Percentiles rank a stretch among this genome's conserved stretches.
Conservation (phyloP, 2,329 filamentous ascomycete genomes). For the Trichoderma harzianum region DNA sequence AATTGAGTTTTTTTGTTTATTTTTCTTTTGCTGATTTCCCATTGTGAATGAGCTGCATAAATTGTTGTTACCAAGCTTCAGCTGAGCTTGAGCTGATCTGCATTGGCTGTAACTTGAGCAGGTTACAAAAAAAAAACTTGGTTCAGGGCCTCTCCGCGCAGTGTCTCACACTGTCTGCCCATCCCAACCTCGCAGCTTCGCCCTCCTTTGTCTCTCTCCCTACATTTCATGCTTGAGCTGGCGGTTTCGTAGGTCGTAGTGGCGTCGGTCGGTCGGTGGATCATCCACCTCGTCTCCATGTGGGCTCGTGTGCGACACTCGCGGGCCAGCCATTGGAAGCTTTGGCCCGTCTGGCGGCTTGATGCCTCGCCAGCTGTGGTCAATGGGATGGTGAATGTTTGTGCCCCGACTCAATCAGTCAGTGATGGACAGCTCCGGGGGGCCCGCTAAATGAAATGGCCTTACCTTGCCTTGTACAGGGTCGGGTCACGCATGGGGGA, state of each 20-base stretch:
- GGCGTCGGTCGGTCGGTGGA: conserved; percentile 5
- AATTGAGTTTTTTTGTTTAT: neutral
- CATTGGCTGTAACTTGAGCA: neutral
- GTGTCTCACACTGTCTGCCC: conserved; percentile 15
- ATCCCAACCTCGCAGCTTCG: conserved; percentile 11
- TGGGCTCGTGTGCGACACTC: conserved; percentile 12
- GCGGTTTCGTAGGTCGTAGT: neutral
- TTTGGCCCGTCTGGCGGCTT: neutral
- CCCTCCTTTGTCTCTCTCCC: neutral
- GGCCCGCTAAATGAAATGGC: neutral
- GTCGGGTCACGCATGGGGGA: neutral
- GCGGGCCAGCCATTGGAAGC: conserved; percentile 7
- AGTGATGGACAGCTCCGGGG: neutral
- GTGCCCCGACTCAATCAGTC: neutral
- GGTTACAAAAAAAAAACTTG: neutral
- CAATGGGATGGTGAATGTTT: neutral
- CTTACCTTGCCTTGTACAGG: neutral
- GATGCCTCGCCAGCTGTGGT: neutral
- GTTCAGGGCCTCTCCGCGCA: neutral
- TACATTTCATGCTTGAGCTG: neutral
- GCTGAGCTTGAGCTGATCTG: neutral
- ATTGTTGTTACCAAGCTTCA: neutral
- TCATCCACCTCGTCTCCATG: neutral
- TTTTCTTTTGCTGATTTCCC: neutral
- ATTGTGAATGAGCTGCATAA: neutral